Percentiles rank a stretch among this genome's conserved stretches.
Conservation (phyloP, 208 protist species). For the Trypanosoma cruzi region DNA sequence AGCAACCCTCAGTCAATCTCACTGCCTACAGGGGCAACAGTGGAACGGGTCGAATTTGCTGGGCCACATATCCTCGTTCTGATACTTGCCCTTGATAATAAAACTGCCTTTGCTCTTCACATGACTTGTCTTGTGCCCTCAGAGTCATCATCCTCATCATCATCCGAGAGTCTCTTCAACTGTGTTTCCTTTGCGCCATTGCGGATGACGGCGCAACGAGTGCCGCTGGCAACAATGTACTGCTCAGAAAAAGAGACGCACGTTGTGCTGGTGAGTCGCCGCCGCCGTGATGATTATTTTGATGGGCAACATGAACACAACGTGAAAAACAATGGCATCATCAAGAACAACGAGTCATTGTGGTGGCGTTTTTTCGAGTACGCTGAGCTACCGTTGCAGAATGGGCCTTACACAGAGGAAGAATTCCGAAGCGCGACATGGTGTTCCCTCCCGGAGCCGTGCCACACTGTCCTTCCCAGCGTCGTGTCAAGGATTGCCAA, state of each 20-base stretch:
- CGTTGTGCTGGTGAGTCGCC: slow-evolving; percentile 14
- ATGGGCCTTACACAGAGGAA: slow-evolving; percentile 26
- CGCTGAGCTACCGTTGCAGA: slow-evolving; percentile 18
- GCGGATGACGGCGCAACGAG: slow-evolving; percentile 9
- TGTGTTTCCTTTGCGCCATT: slow-evolving; percentile 20
- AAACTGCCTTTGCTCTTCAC: slow-evolving; percentile 2
- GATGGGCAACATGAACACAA: not conserved
- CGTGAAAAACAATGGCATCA: not conserved
- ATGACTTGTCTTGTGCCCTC: slow-evolving; percentile 26
- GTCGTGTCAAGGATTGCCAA: not conserved
- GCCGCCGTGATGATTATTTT: not conserved
- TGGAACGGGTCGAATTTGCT: slow-evolving; percentile 21
- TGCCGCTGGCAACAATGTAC: slow-evolving; percentile 28
- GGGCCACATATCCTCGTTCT: slow-evolving; percentile 22
- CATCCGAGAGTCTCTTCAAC: slow-evolving; percentile 13
- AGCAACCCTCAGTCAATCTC: slow-evolving; percentile 9
- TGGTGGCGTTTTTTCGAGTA: slow-evolving; percentile 29
- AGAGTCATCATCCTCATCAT: slow-evolving; percentile 2
- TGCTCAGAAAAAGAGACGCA: slow-evolving; percentile 22
- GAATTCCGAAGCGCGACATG: slow-evolving; percentile 14
- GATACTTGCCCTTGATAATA: slow-evolving; percentile 12
- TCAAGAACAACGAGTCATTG: not conserved
- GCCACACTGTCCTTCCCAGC: not conserved
- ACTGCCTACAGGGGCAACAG: slow-evolving; percentile 9
- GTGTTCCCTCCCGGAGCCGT: slow-evolving; percentile 13